Percentiles rank a stretch among this genome's conserved stretches.
phyloP scores from a whole-genome alignment of 345 rosid species.

The Bruguiera sexangula region DNA sequence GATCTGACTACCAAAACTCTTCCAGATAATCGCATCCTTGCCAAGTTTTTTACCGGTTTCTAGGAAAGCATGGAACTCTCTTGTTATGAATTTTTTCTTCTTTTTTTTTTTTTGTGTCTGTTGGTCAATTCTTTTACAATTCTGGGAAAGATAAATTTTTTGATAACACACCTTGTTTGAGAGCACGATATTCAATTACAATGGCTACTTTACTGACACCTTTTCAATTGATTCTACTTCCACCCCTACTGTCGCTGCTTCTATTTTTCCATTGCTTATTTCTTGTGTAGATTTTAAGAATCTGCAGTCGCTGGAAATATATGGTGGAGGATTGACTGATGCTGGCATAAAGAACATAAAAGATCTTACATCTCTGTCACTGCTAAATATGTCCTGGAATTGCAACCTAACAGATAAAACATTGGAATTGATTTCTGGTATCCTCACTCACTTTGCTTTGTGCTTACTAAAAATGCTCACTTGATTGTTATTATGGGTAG shows the following conservation, averaged over 20 bases:
- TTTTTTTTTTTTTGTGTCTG: too few species aligned
- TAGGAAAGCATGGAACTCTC: background rate
- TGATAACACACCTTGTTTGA: too few species aligned
- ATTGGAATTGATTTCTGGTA: conserved; percentile 84
- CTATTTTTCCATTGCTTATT: background rate
- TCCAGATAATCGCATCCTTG: conserved; percentile 79
- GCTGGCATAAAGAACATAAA: conserved; percentile 87
- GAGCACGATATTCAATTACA: too few species aligned
- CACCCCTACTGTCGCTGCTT: background rate
- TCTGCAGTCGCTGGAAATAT: conserved; percentile 76
- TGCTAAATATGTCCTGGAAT: too few species aligned
- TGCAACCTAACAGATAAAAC: conserved; percentile 75
- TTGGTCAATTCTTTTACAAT: too few species aligned
- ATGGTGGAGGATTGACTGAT: conserved; percentile 92
- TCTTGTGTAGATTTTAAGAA: conserved; percentile 68
- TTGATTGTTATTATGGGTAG: too few species aligned
- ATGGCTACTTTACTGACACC: too few species aligned
- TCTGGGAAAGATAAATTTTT: too few species aligned
- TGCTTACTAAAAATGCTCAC: too few species aligned
- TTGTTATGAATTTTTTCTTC: too few species aligned
- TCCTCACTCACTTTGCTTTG: background rate
- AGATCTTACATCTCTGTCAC: conserved; percentile 57
- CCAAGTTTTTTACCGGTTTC: conserved; percentile 90
- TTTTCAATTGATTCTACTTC: too few species aligned
- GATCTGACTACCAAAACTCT: conserved; percentile 70